Evolutionary conservation across 2,329 filamentous ascomycete species (phyloP), one percentile per base, ranked within the genome.

Genomic region (Cadophora malorum): DNA sequence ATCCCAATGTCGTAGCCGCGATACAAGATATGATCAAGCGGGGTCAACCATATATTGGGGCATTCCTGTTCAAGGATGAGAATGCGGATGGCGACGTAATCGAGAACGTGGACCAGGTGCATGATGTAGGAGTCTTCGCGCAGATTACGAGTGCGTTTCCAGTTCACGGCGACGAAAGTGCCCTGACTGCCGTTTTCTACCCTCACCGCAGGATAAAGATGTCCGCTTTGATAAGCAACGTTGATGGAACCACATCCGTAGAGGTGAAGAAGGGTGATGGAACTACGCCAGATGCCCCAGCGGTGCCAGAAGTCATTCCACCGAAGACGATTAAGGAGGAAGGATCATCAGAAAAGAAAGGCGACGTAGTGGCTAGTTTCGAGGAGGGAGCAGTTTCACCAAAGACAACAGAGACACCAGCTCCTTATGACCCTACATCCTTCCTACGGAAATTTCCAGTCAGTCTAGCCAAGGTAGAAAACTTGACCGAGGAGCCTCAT

Each of bases 141-240:
- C 96, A 99, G 78, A 94, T 99, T 72, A 99, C 96, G 0, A 97
- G 95, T 77, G 93, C 94, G 2, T 98, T 98, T 77, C 94, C 96
- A 19, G 91, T 96, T 3, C 89, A 92, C 70, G 93, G 94, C 16
- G 94, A 97, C 74, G 91, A 94, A 72, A 90, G 89, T 61, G 91
- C 90, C 66, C 83, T 99, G 75, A 98, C 96, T 4, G 94, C 94
- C 28, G 96, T 99, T 49, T 84, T 99, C 21, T 99, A 99, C 78
- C 96, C 96, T 1, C 96, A 99, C 79, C 91, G 96, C 66, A 88
- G 96, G 74, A 98, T 99, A 76, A 93, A 92, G 80, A 89, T 99
- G 76, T 94, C 94, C 2, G 90, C 89, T 41, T 81, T 99, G 61
- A 86, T 97, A 60, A 89, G 41, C 23, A 66, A 63, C n/a, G 28